phyloP scores from a whole-genome alignment of 257 asterid genomes.

The Gardenia jasminoides region DNA sequence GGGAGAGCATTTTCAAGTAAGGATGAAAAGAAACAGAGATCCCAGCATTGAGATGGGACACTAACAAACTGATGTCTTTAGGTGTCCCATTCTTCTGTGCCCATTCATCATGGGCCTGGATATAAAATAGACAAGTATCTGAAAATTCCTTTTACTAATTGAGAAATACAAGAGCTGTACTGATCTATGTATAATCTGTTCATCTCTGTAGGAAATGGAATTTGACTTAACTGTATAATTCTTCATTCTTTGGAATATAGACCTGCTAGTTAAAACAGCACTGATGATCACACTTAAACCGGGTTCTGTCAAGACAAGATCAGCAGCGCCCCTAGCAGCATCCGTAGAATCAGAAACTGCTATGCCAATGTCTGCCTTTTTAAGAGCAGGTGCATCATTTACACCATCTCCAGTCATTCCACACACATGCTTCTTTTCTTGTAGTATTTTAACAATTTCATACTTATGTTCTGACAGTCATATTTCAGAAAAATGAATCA shows the following conservation, averaged over 20 bases:
- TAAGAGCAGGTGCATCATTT: constrained; percentile 33
- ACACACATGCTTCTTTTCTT: constrained; percentile 24
- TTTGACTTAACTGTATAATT: constrained; percentile 29
- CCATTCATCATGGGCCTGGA: neutral
- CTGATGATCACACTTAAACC: constrained; percentile 33
- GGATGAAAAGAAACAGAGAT: neutral
- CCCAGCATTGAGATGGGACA: neutral
- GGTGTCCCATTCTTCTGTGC: neutral
- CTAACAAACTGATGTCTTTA: neutral
- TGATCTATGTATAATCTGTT: neutral
- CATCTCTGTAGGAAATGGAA: neutral
- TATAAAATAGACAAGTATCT: neutral
- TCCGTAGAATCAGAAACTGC: constrained; percentile 35
- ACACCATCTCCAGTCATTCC: constrained; percentile 40
- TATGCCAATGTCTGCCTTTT: constrained; percentile 33
- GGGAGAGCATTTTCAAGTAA: neutral
- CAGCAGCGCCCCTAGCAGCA: constrained; percentile 37
- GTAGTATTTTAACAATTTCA: constrained; percentile 33
- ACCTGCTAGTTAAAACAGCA: constrained; percentile 32
- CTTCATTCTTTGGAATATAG: constrained; percentile 37
- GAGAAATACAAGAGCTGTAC: neutral
- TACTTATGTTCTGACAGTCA: constrained; percentile 26
- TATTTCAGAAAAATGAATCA: constrained; percentile 1
- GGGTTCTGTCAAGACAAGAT: constrained; percentile 33
- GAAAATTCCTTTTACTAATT: neutral